These are phyloP conservation scores for Saccharomycopsis babjevae DNA, from an alignment of 805 yeast genomes.

Conservation along the genomic window DNA sequence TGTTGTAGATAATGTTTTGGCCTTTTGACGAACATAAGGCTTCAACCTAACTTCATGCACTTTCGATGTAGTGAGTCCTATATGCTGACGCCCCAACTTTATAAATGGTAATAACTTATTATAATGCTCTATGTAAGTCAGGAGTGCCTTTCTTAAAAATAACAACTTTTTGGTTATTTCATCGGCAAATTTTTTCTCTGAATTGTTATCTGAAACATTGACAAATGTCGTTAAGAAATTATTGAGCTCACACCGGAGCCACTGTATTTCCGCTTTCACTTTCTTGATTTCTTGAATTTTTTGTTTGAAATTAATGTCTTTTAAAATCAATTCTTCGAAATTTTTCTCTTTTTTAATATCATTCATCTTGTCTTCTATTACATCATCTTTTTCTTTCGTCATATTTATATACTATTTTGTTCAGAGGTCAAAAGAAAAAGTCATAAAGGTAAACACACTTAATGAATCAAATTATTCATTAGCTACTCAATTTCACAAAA, in stretches of 20 bases:
- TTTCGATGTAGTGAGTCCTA: conserved; percentile 7
- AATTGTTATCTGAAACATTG: conserved; percentile 6
- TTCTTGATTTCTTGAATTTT: conserved; percentile 5
- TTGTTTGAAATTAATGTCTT: background rate
- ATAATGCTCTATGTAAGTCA: conserved; percentile 26
- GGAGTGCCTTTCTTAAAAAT: conserved; percentile 6
- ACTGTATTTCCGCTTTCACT: conserved; percentile 13
- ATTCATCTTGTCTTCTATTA: background rate
- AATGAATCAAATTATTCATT: background rate
- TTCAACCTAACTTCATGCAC: background rate
- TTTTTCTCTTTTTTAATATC: background rate
- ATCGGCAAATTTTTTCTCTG: conserved; percentile 10
- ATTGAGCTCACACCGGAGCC: conserved; percentile 13
- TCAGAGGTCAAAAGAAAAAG: background rate
- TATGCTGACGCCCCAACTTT: conserved; percentile 22
- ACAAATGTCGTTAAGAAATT: conserved; percentile 11
- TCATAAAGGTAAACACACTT: background rate
- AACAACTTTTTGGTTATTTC: conserved; percentile 10
- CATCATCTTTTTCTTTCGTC: background rate
- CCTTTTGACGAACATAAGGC: background rate
- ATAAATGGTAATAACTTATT: conserved; percentile 61
- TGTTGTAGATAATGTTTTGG: background rate
- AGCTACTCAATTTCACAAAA: too few relatives aligned
- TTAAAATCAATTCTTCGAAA: background rate
- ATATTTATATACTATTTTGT: background rate